Evolutionary conservation across 305 asterid genomes (phyloP).

Genomic region (Fraxinus velutina): DNA sequence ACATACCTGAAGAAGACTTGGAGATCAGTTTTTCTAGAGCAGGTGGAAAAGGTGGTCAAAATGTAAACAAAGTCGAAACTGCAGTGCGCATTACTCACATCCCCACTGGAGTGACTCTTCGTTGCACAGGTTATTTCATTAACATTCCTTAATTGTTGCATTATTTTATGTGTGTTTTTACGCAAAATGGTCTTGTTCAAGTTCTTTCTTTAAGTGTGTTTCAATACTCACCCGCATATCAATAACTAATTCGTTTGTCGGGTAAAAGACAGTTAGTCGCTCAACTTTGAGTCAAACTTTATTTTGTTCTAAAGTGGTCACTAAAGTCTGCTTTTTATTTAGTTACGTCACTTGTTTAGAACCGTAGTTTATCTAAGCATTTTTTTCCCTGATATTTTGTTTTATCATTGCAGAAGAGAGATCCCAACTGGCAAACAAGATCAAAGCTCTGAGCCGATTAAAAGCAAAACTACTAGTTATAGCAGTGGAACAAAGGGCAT

Average conservation of each 20-base stretch:
- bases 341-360: neutral
- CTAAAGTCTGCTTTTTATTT: neutral
- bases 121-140: conserved; percentile 70
- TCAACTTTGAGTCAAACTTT: neutral
- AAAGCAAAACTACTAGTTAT: conserved; percentile 83
- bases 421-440: conserved; percentile 79
- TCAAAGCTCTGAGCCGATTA: conserved; percentile 77
- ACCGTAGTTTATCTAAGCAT: neutral
- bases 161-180: conserved; percentile 2
- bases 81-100: conserved; percentile 90
- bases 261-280: neutral
- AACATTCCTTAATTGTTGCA: conserved; percentile 10
- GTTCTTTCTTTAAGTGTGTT: neutral
- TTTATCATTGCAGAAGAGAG: conserved; percentile 56
- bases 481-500: conserved; percentile 87
- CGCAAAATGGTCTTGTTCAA: neutral
- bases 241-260: neutral
- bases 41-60: conserved; percentile 98
- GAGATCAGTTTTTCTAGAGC: conserved; percentile 73
- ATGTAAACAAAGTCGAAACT: conserved; percentile 88
- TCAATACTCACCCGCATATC: neutral
- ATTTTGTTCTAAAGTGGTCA: neutral
- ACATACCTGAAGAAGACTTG: conserved; percentile 93
- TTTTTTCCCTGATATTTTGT: neutral
- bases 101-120: conserved; percentile 84